Conservation (phyloP, 805 yeast species). For the Zygotorulaspora sp. region DNA sequence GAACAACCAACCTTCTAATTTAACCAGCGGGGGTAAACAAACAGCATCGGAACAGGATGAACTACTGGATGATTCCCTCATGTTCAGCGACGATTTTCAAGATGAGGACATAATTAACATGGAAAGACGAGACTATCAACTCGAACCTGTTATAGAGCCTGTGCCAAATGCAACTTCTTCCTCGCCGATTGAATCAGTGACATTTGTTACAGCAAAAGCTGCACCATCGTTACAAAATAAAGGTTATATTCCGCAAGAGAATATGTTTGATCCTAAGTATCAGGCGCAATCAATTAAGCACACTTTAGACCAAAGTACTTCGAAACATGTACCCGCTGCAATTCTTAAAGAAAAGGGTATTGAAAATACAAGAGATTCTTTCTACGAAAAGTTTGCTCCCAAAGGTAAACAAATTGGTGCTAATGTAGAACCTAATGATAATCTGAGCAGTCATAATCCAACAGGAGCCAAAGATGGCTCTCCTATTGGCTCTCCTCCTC, state of each 20-base stretch:
- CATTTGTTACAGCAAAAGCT: conserved; percentile 61
- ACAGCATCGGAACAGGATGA: conserved; percentile 29
- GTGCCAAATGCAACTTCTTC: conserved; percentile 12
- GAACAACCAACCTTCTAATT: not conserved
- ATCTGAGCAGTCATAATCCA: too few relatives aligned
- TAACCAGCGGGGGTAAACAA: conserved; percentile 4
- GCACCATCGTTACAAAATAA: conserved; percentile 54
- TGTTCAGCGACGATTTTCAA: conserved; percentile 46
- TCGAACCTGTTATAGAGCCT: conserved; percentile 15
- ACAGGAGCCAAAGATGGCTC: not conserved
- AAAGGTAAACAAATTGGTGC: conserved; percentile 30
- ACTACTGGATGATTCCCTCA: conserved; percentile 48
- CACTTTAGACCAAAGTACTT: conserved; percentile 63
- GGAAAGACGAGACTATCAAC: conserved; percentile 27
- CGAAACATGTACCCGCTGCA: conserved; percentile 49
- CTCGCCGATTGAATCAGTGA: conserved; percentile 9
- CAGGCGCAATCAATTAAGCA: conserved; percentile 53
- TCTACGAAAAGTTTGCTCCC: conserved; percentile 32
- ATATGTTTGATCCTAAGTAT: conserved; percentile 52
- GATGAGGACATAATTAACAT: conserved; percentile 38
- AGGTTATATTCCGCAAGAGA: conserved; percentile 36
- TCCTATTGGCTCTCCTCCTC: conserved; percentile 1
- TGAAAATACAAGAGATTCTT: conserved; percentile 18
- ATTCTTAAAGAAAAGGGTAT: conserved; percentile 25
- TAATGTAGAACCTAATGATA: too few relatives aligned